Conservation (phyloP, 768 basidiomycete genomes). For the Boletus huronensis region DNA sequence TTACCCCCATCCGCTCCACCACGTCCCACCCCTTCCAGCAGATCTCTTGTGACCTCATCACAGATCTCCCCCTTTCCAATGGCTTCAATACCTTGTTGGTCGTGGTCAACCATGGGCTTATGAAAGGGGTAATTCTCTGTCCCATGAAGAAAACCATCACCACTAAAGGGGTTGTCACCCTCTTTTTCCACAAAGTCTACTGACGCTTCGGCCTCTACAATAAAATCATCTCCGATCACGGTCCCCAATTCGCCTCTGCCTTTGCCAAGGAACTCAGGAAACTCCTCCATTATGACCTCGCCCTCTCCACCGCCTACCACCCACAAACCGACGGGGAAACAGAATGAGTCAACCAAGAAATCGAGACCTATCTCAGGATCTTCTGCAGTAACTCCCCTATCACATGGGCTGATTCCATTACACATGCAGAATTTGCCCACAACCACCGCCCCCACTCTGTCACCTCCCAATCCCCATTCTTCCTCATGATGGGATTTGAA, state of each 20-base stretch:
- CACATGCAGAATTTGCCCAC: neutral
- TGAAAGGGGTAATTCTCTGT: neutral
- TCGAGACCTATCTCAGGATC: neutral
- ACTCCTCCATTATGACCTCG: neutral
- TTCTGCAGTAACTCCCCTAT: neutral
- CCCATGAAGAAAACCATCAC: no score
- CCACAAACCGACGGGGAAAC: neutral
- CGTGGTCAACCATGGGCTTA: neutral
- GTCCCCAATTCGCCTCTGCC: no score
- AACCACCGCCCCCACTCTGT: neutral
- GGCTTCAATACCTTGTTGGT: neutral
- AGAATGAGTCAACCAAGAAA: neutral
- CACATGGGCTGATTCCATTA: neutral
- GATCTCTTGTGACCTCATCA: neutral
- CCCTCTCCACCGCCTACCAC: neutral
- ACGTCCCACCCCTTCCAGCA: neutral
- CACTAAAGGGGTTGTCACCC: no score
- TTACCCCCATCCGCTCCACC: rapidly evolving
- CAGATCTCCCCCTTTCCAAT: rapidly evolving
- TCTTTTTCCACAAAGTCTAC: no score
- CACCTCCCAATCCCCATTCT: no score
- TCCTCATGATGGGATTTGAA: no score
- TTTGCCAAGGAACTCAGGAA: no score
- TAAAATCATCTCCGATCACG: no score
- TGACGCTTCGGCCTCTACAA: no score